Conservation (phyloP, 2,329 filamentous ascomycete genomes). For the Diplodia intermedia region DNA sequence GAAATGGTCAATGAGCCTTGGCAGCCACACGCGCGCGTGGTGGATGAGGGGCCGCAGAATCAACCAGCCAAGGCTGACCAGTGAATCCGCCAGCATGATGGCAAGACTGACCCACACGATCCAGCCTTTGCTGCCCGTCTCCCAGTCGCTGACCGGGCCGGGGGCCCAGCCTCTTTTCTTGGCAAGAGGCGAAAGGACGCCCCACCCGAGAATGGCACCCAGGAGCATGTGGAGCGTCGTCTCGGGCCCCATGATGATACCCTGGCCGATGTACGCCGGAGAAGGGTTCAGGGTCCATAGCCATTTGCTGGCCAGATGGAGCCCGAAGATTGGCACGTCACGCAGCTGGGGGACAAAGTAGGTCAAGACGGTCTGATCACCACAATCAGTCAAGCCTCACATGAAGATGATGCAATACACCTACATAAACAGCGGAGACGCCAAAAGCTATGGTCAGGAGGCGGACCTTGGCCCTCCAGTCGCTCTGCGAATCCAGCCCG, state of each 20-base stretch:
- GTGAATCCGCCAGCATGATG: constrained; percentile 94
- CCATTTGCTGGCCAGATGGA: constrained; percentile 76
- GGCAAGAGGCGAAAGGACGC: constrained; percentile 83
- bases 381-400: constrained; percentile 8
- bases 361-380: constrained; percentile 74
- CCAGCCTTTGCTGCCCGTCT: constrained; percentile 93
- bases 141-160: constrained; percentile 86
- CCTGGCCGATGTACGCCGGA: constrained; percentile 95
- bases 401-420: constrained; percentile 35
- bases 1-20: constrained; percentile 39
- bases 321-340: constrained; percentile 85
- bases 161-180: constrained; percentile 89
- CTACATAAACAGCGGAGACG: constrained; percentile 61
- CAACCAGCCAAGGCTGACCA: constrained; percentile 86
- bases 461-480: constrained; percentile 69
- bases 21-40: constrained; percentile 52
- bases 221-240: constrained; percentile 96
- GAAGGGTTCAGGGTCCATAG: constrained; percentile 96
- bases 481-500: constrained; percentile 49
- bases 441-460: constrained; percentile 66
- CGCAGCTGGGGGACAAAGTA: constrained; percentile 90
- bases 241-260: constrained; percentile 96
- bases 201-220: constrained; percentile 90
- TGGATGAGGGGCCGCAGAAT: constrained; percentile 67
- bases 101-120: constrained; percentile 96